Percentiles rank a stretch among this genome's conserved stretches.
Conservation (phyloP, 2,329 filamentous ascomycete species). For the Massarina eburnea region DNA sequence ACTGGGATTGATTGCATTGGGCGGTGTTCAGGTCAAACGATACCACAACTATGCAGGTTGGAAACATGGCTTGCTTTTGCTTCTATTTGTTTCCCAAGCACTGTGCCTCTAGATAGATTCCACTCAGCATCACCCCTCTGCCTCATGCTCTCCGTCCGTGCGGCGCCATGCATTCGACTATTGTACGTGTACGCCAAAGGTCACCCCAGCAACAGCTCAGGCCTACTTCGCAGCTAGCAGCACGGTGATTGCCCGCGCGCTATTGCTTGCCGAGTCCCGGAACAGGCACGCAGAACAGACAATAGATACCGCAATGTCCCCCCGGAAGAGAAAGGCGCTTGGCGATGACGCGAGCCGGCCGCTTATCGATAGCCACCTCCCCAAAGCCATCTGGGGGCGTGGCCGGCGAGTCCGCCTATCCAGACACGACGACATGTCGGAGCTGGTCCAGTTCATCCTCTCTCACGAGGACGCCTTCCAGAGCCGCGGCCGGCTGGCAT, state of each 20-base stretch:
- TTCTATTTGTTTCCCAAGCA: no score
- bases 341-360: background rate
- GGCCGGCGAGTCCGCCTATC: conserved; percentile 16
- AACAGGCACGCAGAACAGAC: no score
- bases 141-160: no score
- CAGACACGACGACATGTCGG: conserved; percentile 55
- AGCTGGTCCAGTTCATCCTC: conserved; percentile 65
- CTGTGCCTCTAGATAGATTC: no score
- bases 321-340: background rate
- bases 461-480: conserved; percentile 53
- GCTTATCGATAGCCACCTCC: conserved; percentile 2
- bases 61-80: no score
- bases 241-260: no score
- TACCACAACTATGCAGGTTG: background rate
- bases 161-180: no score
- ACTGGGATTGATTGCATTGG: conserved; percentile 3
- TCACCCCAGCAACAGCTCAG: no score
- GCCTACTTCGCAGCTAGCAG: no score
- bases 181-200: no score
- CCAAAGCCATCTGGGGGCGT: background rate
- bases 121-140: no score
- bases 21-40: conserved; percentile 7
- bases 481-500: conserved; percentile 73
- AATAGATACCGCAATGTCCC: background rate
- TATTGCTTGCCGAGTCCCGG: no score